Percentiles rank a stretch among this genome's conserved stretches.
Conservation (phyloP, 1,284 basidiomycete genomes). For the Peniophora sp. region DNA sequence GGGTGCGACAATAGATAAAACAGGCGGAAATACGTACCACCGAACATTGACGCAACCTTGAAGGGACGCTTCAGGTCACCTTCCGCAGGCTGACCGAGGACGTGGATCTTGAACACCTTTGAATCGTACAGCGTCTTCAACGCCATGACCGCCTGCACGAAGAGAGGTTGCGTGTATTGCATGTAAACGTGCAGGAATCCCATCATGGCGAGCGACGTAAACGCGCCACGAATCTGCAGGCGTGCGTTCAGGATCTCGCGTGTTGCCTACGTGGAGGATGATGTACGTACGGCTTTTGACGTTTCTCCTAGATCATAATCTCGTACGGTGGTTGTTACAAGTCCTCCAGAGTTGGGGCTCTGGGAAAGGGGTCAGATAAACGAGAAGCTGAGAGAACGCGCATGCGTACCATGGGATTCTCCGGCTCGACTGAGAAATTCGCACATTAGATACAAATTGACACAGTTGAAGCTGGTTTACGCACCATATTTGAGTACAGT, state of each 20-base stretch:
- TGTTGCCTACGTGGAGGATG: background rate
- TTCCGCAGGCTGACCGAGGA: conserved; percentile 70
- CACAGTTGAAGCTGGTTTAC: conserved; percentile 16
- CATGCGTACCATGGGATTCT: conserved; percentile 48
- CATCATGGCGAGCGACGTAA: conserved; percentile 85
- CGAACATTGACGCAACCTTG: conserved; percentile 68
- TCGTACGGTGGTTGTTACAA: conserved; percentile 86
- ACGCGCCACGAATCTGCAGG: conserved; percentile 57
- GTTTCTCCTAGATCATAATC: conserved; percentile 91
- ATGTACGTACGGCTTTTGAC: conserved; percentile 64
- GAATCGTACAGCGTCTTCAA: conserved; percentile 83
- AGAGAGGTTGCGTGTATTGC: conserved; percentile 87
- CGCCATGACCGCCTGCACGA: conserved; percentile 88
- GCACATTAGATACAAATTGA: conserved; percentile 6
- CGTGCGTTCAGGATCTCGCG: background rate
- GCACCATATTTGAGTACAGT: conserved; percentile 90
- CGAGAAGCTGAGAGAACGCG: background rate
- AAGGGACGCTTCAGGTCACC: conserved; percentile 92
- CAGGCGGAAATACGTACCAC: conserved; percentile 35
- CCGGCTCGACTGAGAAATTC: conserved; percentile 45
- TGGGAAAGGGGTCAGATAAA: conserved; percentile 17
- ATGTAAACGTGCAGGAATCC: conserved; percentile 82
- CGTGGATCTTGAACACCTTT: conserved; percentile 73
- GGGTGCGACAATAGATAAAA: background rate
- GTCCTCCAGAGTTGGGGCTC: conserved; percentile 69